A percentile compares a stretch with the other conserved stretches of the same genome.
phyloP scores from a whole-genome alignment of 2,329 filamentous ascomycete genomes.

The Catunica adiposa region DNA sequence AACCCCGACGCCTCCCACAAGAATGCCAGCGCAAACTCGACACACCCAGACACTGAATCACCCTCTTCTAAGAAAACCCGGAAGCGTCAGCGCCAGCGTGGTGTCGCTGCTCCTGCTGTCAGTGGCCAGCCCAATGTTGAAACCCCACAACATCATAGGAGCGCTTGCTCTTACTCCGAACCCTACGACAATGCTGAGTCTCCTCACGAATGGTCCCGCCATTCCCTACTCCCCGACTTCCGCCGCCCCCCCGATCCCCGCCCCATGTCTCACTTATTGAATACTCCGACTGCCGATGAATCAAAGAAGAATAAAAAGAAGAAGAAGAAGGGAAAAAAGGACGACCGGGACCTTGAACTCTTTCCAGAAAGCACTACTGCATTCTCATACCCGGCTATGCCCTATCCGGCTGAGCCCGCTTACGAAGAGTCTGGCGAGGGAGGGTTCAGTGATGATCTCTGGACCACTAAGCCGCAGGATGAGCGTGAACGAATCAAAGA shows the following conservation, averaged over 20 bases:
- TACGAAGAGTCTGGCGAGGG: not conserved
- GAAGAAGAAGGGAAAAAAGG: conserved; percentile 51
- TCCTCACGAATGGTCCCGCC: too few relatives aligned
- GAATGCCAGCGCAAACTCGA: not conserved
- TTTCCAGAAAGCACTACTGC: not conserved
- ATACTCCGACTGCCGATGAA: too few relatives aligned
- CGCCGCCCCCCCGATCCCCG: not conserved
- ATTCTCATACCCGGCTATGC: not conserved
- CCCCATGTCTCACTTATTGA: not conserved
- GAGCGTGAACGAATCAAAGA: conserved; percentile 96
- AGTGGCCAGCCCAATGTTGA: not conserved
- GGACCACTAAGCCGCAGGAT: conserved; percentile 62
- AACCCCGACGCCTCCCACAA: not conserved
- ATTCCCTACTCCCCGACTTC: not conserved
- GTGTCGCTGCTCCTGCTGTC: not conserved
- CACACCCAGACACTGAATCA: not conserved
- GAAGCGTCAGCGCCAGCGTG: conserved; percentile 65
- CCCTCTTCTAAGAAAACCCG: conserved; percentile 82
- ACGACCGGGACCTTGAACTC: conserved; percentile 16
- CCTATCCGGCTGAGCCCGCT: conserved; percentile 13
- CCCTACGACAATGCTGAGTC: too few relatives aligned
- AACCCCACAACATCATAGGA: too few relatives aligned
- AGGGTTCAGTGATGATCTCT: not conserved
- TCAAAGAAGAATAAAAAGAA: conserved; percentile 32
- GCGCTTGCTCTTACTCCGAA: too few relatives aligned